A percentile compares a stretch with the other conserved stretches of the same genome.
These are phyloP conservation scores for Saccharum hybrid DNA, from an alignment of 202 grass and related monocot species.

Conservation along the genomic window DNA sequence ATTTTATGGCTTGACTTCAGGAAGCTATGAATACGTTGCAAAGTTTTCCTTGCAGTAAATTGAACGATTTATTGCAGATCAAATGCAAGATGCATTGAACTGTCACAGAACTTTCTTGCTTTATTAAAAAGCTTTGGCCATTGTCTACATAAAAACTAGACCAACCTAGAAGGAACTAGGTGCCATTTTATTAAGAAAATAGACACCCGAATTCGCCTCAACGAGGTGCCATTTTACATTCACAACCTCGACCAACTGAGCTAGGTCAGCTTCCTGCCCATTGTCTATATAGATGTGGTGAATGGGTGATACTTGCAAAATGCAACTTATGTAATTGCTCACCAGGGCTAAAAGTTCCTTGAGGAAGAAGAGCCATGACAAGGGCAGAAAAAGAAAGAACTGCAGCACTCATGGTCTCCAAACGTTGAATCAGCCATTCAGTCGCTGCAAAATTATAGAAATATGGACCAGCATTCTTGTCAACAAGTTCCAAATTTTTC, in stretches of 20 bases:
- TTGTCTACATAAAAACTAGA: neutral
- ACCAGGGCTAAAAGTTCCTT: constrained; percentile 81
- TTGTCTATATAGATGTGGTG: neutral
- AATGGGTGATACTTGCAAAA: neutral
- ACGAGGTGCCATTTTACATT: no score
- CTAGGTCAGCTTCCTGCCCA: neutral
- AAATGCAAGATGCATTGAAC: constrained; percentile 11
- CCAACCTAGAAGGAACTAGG: neutral
- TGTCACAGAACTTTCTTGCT: neutral
- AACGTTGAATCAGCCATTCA: constrained; percentile 89
- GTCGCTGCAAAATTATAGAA: constrained; percentile 85
- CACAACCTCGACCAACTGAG: neutral
- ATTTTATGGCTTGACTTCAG: neutral
- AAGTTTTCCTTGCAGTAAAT: neutral
- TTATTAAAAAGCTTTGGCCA: neutral
- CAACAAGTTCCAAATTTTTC: constrained; percentile 75
- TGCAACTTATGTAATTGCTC: constrained; percentile 22
- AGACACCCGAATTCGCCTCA: neutral
- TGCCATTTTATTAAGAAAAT: neutral
- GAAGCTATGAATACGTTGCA: neutral
- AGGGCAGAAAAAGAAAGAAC: constrained; percentile 83
- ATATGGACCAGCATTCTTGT: constrained; percentile 85
- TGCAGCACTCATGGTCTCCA: constrained; percentile 79
- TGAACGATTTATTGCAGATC: neutral
- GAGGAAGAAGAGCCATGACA: constrained; percentile 82